Base-by-base conservation (phyloP, 345 rosid species). In the Punica granatum region DNA sequence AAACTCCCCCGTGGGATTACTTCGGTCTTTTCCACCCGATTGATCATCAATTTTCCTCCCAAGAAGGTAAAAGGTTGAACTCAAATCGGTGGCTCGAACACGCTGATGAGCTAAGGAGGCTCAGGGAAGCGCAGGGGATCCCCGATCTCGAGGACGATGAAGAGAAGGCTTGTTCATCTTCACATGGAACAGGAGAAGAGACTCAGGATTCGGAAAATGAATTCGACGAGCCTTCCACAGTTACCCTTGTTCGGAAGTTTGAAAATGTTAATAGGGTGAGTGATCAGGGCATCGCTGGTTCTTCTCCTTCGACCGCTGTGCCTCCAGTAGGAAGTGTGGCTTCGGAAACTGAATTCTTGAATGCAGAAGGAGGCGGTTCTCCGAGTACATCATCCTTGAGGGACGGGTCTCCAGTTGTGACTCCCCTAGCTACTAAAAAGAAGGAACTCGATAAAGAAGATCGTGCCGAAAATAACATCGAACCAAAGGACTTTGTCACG, bases 1-100 rank as follows among this genome's bases (percentile, higher is more conserved):
- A 75, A 75, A 78, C 86, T 31, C 85, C 90, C 1, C 88, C 76
- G 9, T 94, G 99, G 99, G 99, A 94, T 86, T 94, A 75, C 74
- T 91, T 94, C 80, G 90, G 81, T 61, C 85, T 82, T 67, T 78
- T 64, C 72, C 92, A 85, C 77, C 93, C 97, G 12, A 76, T 78
- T 56, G 92, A 91, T 67, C 63, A 75, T 68, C 85, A 83, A 41
- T 79, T 86, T 69, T 79, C 96, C 43, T 75, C 76, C 72, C 83
- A 86, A 74, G 85, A 82, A 67, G 91, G 76, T 16, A 79, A 76
- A 13, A 2, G 33, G 34, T 3, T 7, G 69, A 78, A 65, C 66
- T 36, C 36, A 70, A 73, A 67, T 72, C 81, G 41, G 49, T 78
- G 72, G 64, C 64, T 75, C 25, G 96, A 76, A 66, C 71, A 79